Conservation (phyloP, 1,284 basidiomycete species). For the Microbotryomycetes sp. region DNA sequence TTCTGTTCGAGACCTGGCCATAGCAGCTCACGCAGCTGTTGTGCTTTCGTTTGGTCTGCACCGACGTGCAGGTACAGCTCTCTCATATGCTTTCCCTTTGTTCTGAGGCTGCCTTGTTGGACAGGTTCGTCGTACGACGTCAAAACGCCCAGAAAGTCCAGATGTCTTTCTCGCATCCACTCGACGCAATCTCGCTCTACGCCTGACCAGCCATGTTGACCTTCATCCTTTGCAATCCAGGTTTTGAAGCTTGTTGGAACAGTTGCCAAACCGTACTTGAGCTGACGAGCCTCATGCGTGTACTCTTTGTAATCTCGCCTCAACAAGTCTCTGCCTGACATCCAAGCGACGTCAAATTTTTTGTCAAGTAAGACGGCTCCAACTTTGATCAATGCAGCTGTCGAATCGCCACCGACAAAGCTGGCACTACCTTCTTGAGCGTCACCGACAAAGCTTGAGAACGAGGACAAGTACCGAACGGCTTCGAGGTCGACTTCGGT, state of each 20-base stretch:
- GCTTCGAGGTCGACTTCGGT: conserved; percentile 57
- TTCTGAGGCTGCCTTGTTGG: conserved; percentile 47
- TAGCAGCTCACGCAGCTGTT: conserved; percentile 39
- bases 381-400: conserved; percentile 46
- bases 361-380: conserved; percentile 48
- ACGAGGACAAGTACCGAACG: conserved; percentile 52
- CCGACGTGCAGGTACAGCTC: conserved; percentile 62
- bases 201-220: conserved; percentile 39
- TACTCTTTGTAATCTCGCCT: conserved; percentile 92
- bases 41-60: conserved; percentile 28
- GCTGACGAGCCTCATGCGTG: conserved; percentile 48
- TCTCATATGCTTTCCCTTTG: conserved; percentile 56
- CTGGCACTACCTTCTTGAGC: too few relatives aligned
- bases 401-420: background rate
- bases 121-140: conserved; percentile 52
- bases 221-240: conserved; percentile 43
- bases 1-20: conserved; percentile 57
- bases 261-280: conserved; percentile 59
- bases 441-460: conserved; percentile 8
- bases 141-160: conserved; percentile 67
- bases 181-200: conserved; percentile 51
- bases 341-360: conserved; percentile 64
- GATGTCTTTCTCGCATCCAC: conserved; percentile 60
- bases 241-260: conserved; percentile 62
- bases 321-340: conserved; percentile 69